Conservation (phyloP, 2,329 filamentous ascomycete species). For the Stromatinia cepivora region DNA sequence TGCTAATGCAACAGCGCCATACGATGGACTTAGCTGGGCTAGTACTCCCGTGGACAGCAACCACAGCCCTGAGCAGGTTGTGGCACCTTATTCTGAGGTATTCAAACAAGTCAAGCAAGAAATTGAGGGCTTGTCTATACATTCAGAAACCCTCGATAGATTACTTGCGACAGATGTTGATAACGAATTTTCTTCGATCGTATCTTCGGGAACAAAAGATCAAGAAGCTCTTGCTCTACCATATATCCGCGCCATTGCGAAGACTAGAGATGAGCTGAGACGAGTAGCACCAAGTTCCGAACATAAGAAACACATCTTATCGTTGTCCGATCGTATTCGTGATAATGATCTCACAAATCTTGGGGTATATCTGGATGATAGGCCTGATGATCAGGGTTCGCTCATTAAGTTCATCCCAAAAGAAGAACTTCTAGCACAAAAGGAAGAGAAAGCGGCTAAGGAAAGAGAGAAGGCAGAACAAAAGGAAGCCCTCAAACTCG, state of each 20-base stretch:
- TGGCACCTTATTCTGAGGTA: conserved; percentile 50
- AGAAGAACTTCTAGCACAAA: conserved; percentile 56
- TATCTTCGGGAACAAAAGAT: conserved; percentile 50
- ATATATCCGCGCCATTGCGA: conserved; percentile 52
- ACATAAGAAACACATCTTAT: conserved; percentile 70
- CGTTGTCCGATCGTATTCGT: conserved; percentile 76
- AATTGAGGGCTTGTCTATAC: conserved; percentile 50
- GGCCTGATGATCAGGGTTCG: conserved; percentile 60
- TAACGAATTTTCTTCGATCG: conserved; percentile 50
- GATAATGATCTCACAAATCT: conserved; percentile 79
- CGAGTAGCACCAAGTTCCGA: conserved; percentile 52
- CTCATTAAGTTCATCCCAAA: conserved; percentile 68
- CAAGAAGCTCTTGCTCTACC: conserved; percentile 55
- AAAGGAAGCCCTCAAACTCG: conserved; percentile 42
- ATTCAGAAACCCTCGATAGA: conserved; percentile 46
- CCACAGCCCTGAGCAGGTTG: conserved; percentile 45
- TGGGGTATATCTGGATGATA: conserved; percentile 84
- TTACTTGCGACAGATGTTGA: conserved; percentile 49
- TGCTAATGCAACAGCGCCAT: conserved; percentile 55
- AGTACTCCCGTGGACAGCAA: conserved; percentile 43
- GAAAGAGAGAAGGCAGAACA: conserved; percentile 61
- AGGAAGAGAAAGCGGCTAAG: conserved; percentile 59
- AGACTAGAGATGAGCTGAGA: conserved; percentile 50
- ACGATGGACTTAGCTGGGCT: conserved; percentile 58
- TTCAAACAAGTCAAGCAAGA: conserved; percentile 50